These are phyloP conservation scores for Radiomyces spectabilis DNA, from an alignment of 192 early-diverging fungal species.

Conservation along the genomic window DNA sequence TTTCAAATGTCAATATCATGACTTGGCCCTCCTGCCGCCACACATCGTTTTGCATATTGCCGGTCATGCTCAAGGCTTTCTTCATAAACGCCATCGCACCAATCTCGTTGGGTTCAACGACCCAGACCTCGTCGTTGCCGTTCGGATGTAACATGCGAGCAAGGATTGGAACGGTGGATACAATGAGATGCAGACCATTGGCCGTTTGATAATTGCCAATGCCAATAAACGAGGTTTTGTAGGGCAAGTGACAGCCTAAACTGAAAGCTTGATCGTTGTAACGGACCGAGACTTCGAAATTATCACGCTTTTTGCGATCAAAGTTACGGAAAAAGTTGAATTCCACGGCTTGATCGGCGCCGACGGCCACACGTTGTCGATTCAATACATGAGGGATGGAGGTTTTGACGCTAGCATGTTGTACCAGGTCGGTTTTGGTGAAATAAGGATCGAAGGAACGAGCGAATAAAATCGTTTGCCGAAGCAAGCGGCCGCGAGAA, in stretches of 20 bases:
- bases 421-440: conserved; percentile 38
- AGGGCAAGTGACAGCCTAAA: conserved; percentile 33
- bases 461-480: conserved; percentile 49
- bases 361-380: conserved; percentile 27
- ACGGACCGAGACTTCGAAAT: conserved; percentile 31
- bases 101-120: conserved; percentile 41
- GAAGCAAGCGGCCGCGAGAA: conserved; percentile 51
- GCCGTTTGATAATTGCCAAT: conserved; percentile 49
- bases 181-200: conserved; percentile 44
- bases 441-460: conserved; percentile 52
- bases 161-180: conserved; percentile 53
- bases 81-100: conserved; percentile 60
- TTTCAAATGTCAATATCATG: conserved; percentile 29
- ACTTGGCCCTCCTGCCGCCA: conserved; percentile 2
- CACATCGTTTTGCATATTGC: conserved; percentile 22
- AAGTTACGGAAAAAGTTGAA: conserved; percentile 68
- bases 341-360: conserved; percentile 17
- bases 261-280: neutral
- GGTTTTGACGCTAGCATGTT: conserved; percentile 18
- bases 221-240: conserved; percentile 57
- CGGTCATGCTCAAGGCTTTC: conserved; percentile 25
- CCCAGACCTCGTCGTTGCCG: conserved; percentile 51
- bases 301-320: conserved; percentile 25
- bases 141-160: conserved; percentile 1
- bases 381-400: conserved; percentile 36